Evolutionary conservation across 768 basidiomycete genomes (phyloP).

Genomic region (Leccinum variicolor): DNA sequence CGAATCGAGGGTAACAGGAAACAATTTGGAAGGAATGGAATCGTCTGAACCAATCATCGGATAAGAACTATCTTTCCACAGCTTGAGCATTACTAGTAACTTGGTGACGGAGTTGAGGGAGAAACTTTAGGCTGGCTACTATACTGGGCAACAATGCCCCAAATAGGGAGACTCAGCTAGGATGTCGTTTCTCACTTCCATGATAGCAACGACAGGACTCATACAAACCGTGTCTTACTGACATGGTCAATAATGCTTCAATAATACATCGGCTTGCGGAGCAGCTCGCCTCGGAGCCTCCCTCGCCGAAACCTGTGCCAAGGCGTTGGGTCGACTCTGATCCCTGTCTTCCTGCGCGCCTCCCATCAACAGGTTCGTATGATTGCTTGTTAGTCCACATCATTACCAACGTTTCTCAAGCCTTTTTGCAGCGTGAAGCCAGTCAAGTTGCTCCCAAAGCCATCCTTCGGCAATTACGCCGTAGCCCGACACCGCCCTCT

Average conservation of each 20-base stretch:
- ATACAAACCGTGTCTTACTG: conserved; percentile 5
- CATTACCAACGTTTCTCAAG: conserved; percentile 38
- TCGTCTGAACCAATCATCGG: conserved; percentile 5
- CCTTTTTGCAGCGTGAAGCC: conserved; percentile 73
- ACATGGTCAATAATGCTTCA: conserved; percentile 54
- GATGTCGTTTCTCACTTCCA: conserved; percentile 9
- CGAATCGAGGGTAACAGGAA: conserved; percentile 9
- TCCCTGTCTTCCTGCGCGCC: conserved; percentile 63
- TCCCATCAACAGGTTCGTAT: conserved; percentile 60
- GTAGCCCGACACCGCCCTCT: conserved; percentile 38
- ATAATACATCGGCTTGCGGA: conserved; percentile 30
- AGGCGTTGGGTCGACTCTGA: conserved; percentile 45
- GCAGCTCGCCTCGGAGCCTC: conserved; percentile 19
- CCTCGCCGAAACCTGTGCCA: conserved; percentile 19
- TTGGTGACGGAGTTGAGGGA: too few species aligned
- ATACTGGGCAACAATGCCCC: background rate
- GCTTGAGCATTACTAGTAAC: conserved; percentile 16
- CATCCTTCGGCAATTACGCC: conserved; percentile 51
- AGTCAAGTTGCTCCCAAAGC: conserved; percentile 53
- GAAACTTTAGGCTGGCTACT: background rate
- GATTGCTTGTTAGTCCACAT: conserved; percentile 1
- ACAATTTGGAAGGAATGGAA: conserved; percentile 19
- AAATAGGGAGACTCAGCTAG: conserved; percentile 2
- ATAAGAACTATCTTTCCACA: conserved; percentile 21
- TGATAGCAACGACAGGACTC: conserved; percentile 4